Percentiles rank a stretch among this genome's conserved stretches.
Conservation (phyloP, 1,284 basidiomycete species). For the Meripilus lineatus region DNA sequence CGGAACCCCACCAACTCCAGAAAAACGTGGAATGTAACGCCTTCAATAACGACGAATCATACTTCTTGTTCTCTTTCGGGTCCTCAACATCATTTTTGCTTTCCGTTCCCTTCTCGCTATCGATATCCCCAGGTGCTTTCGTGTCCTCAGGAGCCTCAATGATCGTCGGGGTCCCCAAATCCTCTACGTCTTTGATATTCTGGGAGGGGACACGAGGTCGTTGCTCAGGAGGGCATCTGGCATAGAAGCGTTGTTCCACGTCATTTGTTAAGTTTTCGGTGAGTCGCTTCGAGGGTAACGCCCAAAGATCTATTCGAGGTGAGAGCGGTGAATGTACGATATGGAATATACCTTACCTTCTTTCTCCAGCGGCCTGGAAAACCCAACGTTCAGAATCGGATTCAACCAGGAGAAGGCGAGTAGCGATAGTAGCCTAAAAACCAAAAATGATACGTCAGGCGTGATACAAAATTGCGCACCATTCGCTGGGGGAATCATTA, state of each 20-base stretch:
- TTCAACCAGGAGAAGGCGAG: conserved; percentile 47
- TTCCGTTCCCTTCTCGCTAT: too few species aligned
- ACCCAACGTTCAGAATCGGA: conserved; percentile 50
- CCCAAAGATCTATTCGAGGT: conserved; percentile 53
- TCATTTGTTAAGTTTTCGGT: conserved; percentile 36
- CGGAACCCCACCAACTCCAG: conserved; percentile 48
- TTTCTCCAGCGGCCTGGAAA: conserved; percentile 49
- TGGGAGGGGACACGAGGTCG: conserved; percentile 35
- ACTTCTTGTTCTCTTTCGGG: conserved; percentile 32
- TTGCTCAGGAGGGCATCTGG: conserved; percentile 42
- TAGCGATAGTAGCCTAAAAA: conserved; percentile 34
- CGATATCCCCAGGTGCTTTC: neutral
- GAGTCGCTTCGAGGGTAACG: conserved; percentile 35
- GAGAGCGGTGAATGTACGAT: neutral
- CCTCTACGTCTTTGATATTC: neutral
- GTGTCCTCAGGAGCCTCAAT: neutral
- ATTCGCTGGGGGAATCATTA: too few species aligned
- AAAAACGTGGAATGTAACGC: conserved; percentile 57
- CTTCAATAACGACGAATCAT: conserved; percentile 55
- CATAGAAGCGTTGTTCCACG: conserved; percentile 44
- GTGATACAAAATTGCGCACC: too few species aligned
- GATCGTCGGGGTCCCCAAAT: neutral
- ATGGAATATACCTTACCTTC: conserved; percentile 35
- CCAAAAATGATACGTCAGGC: too few species aligned
- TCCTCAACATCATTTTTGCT: too few species aligned